These are phyloP conservation scores for Argentina anserina DNA, from an alignment of 306 rosid species.

Conservation along the genomic window DNA sequence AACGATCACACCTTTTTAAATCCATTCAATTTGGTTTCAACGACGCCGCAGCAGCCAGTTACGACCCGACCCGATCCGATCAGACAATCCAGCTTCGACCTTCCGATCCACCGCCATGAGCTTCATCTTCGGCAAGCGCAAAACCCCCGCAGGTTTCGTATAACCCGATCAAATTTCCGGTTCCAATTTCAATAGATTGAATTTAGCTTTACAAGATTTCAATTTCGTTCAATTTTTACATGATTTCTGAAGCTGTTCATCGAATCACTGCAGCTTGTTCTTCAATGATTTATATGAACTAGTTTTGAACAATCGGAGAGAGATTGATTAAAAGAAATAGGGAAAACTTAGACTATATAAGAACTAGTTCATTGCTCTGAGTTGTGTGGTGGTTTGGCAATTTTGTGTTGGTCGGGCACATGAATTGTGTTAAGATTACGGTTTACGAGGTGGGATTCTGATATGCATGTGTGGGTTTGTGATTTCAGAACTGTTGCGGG, in stretches of 20 bases:
- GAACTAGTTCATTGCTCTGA: no score
- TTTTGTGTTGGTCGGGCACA: background rate
- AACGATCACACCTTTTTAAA: background rate
- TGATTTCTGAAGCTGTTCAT: background rate
- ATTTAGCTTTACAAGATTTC: background rate
- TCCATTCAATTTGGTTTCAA: background rate
- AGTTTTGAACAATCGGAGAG: no score
- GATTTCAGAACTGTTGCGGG: slow-evolving; percentile 88
- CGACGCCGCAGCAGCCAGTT: background rate
- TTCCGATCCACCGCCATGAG: slow-evolving; percentile 57
- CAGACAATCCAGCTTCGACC: background rate
- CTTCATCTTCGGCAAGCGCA: slow-evolving; percentile 87
- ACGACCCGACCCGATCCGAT: slow-evolving; percentile 12
- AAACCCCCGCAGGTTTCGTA: slow-evolving; percentile 84
- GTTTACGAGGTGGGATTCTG: slow-evolving; percentile 5
- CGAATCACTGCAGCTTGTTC: no score
- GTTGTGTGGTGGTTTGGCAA: background rate
- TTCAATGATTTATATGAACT: no score
- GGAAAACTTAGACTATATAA: no score
- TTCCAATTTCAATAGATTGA: background rate
- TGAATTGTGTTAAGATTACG: background rate
- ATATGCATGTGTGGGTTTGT: slow-evolving; percentile 10
- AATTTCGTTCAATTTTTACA: background rate
- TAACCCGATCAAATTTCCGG: background rate
- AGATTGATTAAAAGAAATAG: no score